These are phyloP conservation scores for Lasiosphaeriaceae sp. DNA, from an alignment of 495 filamentous ascomycete genomes.

Conservation along the genomic window DNA sequence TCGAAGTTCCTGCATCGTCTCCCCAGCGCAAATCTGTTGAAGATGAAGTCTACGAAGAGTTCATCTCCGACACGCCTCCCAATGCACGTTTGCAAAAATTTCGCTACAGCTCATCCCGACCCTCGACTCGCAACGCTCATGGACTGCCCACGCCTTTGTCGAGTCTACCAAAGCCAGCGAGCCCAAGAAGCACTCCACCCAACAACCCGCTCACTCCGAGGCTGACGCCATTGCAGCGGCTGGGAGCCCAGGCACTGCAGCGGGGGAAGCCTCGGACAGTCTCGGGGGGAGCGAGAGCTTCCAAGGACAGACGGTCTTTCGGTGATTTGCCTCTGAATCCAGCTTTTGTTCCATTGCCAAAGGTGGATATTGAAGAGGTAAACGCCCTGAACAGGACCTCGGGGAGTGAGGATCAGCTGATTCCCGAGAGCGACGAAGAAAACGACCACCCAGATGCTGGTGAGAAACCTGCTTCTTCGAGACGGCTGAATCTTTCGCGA, in stretches of 20 bases:
- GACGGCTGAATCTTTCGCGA: conserved; percentile 48
- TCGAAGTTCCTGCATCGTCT: conserved; percentile 29
- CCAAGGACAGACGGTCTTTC: conserved; percentile 19
- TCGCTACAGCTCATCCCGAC: conserved; percentile 18
- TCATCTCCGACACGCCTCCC: conserved; percentile 14
- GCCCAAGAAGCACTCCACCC: conserved; percentile 13
- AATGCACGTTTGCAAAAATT: conserved; percentile 17
- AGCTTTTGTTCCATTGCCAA: conserved; percentile 38
- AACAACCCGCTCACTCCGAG: conserved; percentile 18
- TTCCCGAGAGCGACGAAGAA: conserved; percentile 67
- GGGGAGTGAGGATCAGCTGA: conserved; percentile 74
- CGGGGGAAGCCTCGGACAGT: conserved; percentile 23
- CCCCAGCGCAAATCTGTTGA: conserved; percentile 6
- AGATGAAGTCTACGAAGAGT: neutral
- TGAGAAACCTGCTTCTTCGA: conserved; percentile 4
- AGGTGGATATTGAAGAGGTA: conserved; percentile 37
- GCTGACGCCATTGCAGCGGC: conserved; percentile 45
- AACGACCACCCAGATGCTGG: conserved; percentile 40
- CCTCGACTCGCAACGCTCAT: conserved; percentile 20
- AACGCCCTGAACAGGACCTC: conserved; percentile 35
- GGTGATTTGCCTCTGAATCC: conserved; percentile 35
- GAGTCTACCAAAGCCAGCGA: conserved; percentile 21
- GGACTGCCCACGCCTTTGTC: conserved; percentile 31
- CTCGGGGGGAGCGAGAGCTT: neutral
- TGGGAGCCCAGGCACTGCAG: conserved; percentile 39